These are phyloP conservation scores for Rhynchosporium graminicola DNA, from an alignment of 2,329 filamentous ascomycete species.

Conservation along the genomic window DNA sequence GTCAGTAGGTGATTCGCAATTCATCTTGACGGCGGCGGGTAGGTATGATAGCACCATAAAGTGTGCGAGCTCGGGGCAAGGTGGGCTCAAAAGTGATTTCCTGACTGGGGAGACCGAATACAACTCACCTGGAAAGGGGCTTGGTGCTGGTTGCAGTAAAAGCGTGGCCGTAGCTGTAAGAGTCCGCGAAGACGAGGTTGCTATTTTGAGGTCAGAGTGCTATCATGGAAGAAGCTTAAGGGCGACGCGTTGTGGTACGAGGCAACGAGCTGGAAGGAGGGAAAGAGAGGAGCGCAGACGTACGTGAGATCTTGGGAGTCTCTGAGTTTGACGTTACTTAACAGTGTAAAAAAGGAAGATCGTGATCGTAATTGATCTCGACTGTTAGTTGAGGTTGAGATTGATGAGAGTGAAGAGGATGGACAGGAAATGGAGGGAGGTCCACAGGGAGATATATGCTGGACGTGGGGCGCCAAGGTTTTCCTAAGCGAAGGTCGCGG, in stretches of 20 bases:
- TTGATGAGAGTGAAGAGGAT: not conserved
- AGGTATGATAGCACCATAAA: not conserved
- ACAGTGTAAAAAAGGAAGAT: not conserved
- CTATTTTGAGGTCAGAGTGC: not conserved
- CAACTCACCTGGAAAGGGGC: not conserved
- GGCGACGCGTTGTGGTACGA: not conserved
- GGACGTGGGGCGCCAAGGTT: slow-evolving; percentile 1
- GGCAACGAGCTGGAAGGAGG: too few species aligned
- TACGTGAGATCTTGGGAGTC: not conserved
- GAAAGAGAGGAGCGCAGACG: not conserved
- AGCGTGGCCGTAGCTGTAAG: slow-evolving; percentile 1
- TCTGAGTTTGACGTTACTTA: not conserved
- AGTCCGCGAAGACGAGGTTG: not conserved
- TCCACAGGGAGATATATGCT: not conserved
- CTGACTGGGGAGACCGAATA: not conserved
- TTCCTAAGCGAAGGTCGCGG: not conserved
- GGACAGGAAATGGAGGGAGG: not conserved
- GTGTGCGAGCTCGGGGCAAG: not conserved
- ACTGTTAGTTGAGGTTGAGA: not conserved
- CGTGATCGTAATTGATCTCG: not conserved
- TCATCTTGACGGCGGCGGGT: not conserved
- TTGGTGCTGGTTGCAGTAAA: not conserved
- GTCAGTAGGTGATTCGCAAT: not conserved
- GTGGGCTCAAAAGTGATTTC: not conserved
- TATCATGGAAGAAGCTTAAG: not conserved